phyloP scores from a whole-genome alignment of 345 rosid genomes.

The Eucalyptus curtisii region DNA sequence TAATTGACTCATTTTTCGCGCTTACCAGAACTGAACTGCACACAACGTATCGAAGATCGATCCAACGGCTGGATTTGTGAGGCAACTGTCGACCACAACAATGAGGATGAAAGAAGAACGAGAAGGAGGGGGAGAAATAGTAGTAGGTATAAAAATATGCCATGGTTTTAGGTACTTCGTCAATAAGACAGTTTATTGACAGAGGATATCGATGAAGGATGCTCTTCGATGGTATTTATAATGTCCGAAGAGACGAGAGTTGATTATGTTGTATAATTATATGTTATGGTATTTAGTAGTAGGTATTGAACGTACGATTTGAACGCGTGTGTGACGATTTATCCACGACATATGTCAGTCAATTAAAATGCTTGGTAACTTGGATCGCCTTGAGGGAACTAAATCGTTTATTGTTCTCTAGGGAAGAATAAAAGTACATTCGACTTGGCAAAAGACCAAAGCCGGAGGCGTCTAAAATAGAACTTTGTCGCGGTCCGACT shows the following conservation, averaged over 20 bases:
- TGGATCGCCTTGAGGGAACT: not conserved
- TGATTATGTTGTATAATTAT: not conserved
- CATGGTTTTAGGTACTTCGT: not conserved
- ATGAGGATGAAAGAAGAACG: not conserved
- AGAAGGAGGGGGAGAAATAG: not conserved
- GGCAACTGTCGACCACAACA: not conserved
- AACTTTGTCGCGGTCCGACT: not conserved
- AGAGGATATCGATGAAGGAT: not conserved
- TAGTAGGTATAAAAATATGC: not conserved
- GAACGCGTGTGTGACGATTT: no score
- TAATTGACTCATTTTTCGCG: not conserved
- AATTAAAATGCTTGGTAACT: not conserved
- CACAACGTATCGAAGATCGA: not conserved
- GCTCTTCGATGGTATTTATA: not conserved
- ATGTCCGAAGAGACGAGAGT: not conserved
- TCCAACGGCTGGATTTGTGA: accelerated
- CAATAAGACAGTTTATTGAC: no score
- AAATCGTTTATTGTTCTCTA: not conserved
- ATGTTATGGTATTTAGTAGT: no score
- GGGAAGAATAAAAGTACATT: not conserved
- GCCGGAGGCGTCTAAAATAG: not conserved
- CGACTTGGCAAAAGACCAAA: not conserved
- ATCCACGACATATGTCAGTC: not conserved
- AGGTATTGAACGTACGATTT: no score
- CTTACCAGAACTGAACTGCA: not conserved